These are phyloP conservation scores for Daldinia loculata DNA, from an alignment of 495 filamentous ascomycete species.

Conservation along the genomic window DNA sequence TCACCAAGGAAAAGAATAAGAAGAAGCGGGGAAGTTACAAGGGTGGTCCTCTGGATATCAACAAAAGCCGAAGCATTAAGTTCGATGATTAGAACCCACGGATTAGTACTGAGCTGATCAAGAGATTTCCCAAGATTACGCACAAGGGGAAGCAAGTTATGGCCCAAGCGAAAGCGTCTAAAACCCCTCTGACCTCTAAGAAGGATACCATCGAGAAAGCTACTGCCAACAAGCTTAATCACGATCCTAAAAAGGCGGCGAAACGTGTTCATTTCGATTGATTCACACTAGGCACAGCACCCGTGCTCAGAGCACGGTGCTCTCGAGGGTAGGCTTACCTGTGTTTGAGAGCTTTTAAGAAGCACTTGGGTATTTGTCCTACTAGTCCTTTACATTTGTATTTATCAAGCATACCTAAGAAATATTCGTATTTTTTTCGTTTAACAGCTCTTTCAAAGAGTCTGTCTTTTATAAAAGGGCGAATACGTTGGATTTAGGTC, in stretches of 20 bases:
- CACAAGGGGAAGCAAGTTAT: neutral
- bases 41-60: conserved; percentile 82
- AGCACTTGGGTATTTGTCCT: neutral
- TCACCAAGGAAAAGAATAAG: conserved; percentile 99
- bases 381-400: neutral
- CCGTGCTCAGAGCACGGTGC: neutral
- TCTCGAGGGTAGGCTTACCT: neutral
- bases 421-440: conserved; percentile 11
- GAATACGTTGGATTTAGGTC: neutral
- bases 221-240: neutral
- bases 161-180: neutral
- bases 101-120: neutral
- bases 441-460: conserved; percentile 4
- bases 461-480: neutral
- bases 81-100: conserved; percentile 74
- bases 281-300: neutral
- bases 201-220: neutral
- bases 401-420: neutral
- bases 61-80: conserved; percentile 78
- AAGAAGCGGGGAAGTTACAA: conserved; percentile 87
- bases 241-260: neutral
- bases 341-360: neutral
- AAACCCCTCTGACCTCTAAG: neutral
- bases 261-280: conserved; percentile 8
- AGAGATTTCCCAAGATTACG: neutral